Base-by-base conservation (phyloP, 2,329 filamentous ascomycete species). In the Apiospora saccharicola region DNA sequence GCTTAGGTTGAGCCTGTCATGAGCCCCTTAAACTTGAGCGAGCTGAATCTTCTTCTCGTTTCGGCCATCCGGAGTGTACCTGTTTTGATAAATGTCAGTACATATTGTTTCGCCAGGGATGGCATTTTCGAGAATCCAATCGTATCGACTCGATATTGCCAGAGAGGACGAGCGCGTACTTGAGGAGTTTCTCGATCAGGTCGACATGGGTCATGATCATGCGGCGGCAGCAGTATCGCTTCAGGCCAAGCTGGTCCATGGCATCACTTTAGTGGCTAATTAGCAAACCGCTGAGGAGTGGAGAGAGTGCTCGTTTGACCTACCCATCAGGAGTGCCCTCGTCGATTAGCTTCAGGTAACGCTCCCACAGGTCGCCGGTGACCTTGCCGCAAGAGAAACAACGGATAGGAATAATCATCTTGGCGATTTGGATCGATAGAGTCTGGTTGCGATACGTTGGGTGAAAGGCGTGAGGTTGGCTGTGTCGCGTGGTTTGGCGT, bases 201-300 rank as follows among this genome's bases (percentile, higher is more conserved):
- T 99, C 96, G 79, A 99, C 96, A 85, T 99, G 96, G 73, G 96
- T 99, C 93, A 99, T 98, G 83, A 99, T 91, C 96, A 99, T 99
- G 80, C 96, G 93, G 78, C 96, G 94, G 87, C 96, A 99, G 90
- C 96, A 99, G 87, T 99, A 99, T 78, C 96, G 91, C 85, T 94
- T 96, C 80, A 97, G 93, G 72, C 95, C 95, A 70, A 99, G 91
- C 81, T 95, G 90, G 83, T 98, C 95, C 93, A 99, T 97, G 57
- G 96, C 96, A 82, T 98, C 95, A 80, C 96, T 98, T 77, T 80
- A 71, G 34, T 41, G 34, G 34, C 57, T 12, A n/a, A 22, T 64
- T 64, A 64, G 57, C 30, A 41, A n/a, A 64, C 5, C 10, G 10
- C 57, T 12, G 57, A n/a, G 19, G 57, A n/a, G 34, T 41, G 19